phyloP scores from a whole-genome alignment of 495 filamentous ascomycete genomes.

The Amphirosellinia nigrospora region DNA sequence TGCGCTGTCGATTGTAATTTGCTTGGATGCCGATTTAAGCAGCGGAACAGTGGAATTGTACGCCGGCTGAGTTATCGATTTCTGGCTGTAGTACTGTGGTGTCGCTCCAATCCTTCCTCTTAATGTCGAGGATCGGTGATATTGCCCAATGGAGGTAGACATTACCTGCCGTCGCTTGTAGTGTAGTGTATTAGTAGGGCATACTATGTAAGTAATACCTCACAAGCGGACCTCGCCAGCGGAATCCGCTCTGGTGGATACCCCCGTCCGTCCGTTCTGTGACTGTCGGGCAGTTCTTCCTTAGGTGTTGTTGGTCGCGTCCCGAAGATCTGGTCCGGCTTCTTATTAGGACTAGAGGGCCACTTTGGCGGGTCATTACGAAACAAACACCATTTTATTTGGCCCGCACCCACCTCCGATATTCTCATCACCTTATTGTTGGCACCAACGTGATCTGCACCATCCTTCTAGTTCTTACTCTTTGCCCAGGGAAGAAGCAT shows the following conservation, averaged over 20 bases:
- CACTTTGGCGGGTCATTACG: conserved; percentile 1
- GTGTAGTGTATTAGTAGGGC: no score
- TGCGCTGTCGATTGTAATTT: background rate
- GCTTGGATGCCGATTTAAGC: background rate
- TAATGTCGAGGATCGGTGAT: conserved; percentile 18
- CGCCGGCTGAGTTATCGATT: background rate
- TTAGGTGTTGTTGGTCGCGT: conserved; percentile 23
- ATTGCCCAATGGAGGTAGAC: conserved; percentile 6
- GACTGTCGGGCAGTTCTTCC: background rate
- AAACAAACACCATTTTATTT: conserved; percentile 2
- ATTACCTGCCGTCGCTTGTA: background rate
- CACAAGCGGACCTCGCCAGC: background rate
- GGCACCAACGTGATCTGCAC: background rate
- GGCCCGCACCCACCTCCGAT: background rate
- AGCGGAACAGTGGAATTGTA: background rate
- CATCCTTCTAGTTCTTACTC: background rate
- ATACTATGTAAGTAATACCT: no score
- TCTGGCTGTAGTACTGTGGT: background rate
- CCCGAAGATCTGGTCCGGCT: conserved; percentile 43
- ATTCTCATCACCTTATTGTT: conserved; percentile 13
- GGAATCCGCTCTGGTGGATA: background rate
- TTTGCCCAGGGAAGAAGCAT: background rate
- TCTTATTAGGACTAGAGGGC: conserved; percentile 38
- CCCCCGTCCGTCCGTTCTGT: background rate
- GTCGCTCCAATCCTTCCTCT: background rate